Evolutionary conservation across 179 eudicot species (phyloP).

Genomic region (Patellifolia procumbens): DNA sequence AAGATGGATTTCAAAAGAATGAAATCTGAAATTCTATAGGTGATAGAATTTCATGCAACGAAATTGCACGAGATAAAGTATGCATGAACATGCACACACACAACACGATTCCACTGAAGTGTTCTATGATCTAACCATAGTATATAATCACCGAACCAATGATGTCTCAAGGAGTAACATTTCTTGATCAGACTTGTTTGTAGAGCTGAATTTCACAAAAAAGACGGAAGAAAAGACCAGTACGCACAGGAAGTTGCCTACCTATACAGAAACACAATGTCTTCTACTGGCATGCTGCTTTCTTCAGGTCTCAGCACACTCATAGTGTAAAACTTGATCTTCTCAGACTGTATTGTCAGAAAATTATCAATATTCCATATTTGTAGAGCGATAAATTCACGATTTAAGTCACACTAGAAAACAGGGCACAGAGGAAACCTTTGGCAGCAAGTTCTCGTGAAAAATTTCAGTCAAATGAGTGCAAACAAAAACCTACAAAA

Average conservation of each 20-base stretch:
- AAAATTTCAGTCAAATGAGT: conserved; percentile 94
- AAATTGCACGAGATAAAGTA: too few relatives aligned
- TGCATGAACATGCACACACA: too few relatives aligned
- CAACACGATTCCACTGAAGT: too few relatives aligned
- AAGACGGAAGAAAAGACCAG: neutral
- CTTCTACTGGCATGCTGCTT: conserved; percentile 58
- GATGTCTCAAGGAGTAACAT: neutral
- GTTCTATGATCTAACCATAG: too few relatives aligned
- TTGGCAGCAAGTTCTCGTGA: conserved; percentile 54
- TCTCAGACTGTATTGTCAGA: conserved; percentile 55
- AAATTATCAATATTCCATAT: conserved; percentile 18
- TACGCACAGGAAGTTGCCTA: conserved; percentile 44
- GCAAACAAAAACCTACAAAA: conserved; percentile 80
- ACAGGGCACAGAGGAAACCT: conserved; percentile 43
- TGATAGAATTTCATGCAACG: too few relatives aligned
- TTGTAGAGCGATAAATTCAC: conserved; percentile 9
- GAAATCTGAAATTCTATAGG: neutral
- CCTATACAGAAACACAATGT: conserved; percentile 87
- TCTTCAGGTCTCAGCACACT: conserved; percentile 79
- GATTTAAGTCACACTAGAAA: conserved; percentile 8
- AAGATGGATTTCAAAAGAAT: neutral
- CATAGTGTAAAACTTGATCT: conserved; percentile 86
- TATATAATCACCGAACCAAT: too few relatives aligned
- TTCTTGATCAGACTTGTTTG: conserved; percentile 6
- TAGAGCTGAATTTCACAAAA: neutral